phyloP scores from a whole-genome alignment of 2,329 filamentous ascomycete species.

The Coleophoma cylindrospora region DNA sequence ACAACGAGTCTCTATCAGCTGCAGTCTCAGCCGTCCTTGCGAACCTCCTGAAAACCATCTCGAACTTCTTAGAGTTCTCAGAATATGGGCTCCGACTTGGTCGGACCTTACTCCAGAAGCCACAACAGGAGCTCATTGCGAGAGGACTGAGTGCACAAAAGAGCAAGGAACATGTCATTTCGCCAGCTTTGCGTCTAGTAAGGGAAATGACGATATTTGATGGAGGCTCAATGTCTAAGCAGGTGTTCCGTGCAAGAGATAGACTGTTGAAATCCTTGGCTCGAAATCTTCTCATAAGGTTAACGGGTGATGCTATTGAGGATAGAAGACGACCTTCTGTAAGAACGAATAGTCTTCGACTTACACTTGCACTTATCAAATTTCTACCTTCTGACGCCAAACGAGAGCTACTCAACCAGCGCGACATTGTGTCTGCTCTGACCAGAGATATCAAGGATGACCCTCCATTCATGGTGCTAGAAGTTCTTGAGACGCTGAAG shows the following conservation, averaged over 20 bases:
- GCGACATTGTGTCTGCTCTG: conserved; percentile 61
- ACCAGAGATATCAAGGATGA: conserved; percentile 77
- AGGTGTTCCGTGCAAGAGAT: conserved; percentile 72
- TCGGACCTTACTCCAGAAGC: conserved; percentile 74
- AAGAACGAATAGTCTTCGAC: conserved; percentile 75
- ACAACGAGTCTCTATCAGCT: conserved; percentile 77
- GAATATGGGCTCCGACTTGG: conserved; percentile 74
- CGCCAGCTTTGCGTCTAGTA: conserved; percentile 79
- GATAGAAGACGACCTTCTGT: conserved; percentile 70
- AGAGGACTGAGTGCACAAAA: conserved; percentile 76
- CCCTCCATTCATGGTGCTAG: conserved; percentile 66
- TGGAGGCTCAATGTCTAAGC: conserved; percentile 72
- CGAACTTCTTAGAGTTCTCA: conserved; percentile 67
- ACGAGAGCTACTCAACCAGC: conserved; percentile 75
- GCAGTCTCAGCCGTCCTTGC: conserved; percentile 76
- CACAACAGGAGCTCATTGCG: conserved; percentile 75
- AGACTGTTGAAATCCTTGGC: conserved; percentile 76
- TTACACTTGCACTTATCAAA: conserved; percentile 74
- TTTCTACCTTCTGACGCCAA: conserved; percentile 75
- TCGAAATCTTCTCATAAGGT: conserved; percentile 71
- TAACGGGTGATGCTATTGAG: conserved; percentile 52
- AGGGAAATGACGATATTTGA: conserved; percentile 84
- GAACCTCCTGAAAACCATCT: conserved; percentile 74
- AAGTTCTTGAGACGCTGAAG: conserved; percentile 69
- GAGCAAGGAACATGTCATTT: conserved; percentile 82